These are phyloP conservation scores for Eutrema yunnanense DNA, from an alignment of 345 rosid species.

Conservation along the genomic window DNA sequence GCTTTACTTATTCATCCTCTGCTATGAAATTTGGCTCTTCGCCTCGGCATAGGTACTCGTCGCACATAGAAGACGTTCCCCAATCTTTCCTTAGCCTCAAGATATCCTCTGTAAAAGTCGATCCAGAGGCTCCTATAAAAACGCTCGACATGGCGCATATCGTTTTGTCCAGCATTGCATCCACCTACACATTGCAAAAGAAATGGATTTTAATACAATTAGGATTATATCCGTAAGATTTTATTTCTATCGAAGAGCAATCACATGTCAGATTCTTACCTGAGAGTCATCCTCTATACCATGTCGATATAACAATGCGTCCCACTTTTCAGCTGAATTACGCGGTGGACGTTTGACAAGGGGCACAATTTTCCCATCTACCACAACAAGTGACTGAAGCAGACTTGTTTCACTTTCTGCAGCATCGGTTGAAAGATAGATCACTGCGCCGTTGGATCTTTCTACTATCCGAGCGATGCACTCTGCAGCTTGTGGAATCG, in stretches of 20 bases:
- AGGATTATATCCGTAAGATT: no score
- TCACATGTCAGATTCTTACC: constrained; percentile 29
- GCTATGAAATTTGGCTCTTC: constrained; percentile 77
- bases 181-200: constrained; percentile 46
- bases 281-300: constrained; percentile 62
- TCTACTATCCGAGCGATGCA: constrained; percentile 51
- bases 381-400: constrained; percentile 61
- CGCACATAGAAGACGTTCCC: constrained; percentile 72
- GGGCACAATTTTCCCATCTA: constrained; percentile 61
- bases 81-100: constrained; percentile 78
- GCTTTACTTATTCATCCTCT: constrained; percentile 43
- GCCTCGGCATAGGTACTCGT: constrained; percentile 84
- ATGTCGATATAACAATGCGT: constrained; percentile 74
- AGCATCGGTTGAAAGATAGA: constrained; percentile 92
- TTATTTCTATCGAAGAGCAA: no score
- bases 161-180: constrained; percentile 91
- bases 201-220: background rate
- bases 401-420: constrained; percentile 83
- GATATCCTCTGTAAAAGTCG: constrained; percentile 88
- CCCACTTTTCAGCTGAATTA: constrained; percentile 90
- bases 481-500: constrained; percentile 26
- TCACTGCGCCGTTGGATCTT: constrained; percentile 52
- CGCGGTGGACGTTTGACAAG: constrained; percentile 70
- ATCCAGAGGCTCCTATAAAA: constrained; percentile 71
- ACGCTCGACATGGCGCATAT: constrained; percentile 78